Percentiles rank a stretch among this genome's conserved stretches.
These are phyloP conservation scores for Bruguiera parviflora DNA, from an alignment of 345 rosid genomes.

Conservation along the genomic window DNA sequence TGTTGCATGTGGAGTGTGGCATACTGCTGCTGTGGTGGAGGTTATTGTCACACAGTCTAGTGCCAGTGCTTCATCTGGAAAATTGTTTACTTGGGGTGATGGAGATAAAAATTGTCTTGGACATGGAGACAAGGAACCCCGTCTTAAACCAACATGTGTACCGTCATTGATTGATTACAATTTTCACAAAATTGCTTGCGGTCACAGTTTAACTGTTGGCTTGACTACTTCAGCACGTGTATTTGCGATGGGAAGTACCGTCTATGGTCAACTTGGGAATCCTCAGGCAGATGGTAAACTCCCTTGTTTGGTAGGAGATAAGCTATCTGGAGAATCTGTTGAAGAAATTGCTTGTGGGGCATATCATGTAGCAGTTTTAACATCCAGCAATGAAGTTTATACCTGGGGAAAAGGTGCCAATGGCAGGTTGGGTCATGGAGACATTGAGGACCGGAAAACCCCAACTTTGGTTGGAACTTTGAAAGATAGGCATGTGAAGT, in stretches of 20 bases:
- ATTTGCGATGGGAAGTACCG: slow-evolving; percentile 89
- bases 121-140: slow-evolving; percentile 91
- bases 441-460: slow-evolving; percentile 73
- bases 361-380: slow-evolving; percentile 78
- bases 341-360: slow-evolving; percentile 92
- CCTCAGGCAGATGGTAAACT: slow-evolving; percentile 73
- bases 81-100: slow-evolving; percentile 97
- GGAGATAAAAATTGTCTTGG: slow-evolving; percentile 95
- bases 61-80: slow-evolving; percentile 72
- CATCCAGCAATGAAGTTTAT: slow-evolving; percentile 79
- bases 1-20: slow-evolving; percentile 97
- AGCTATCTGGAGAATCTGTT: slow-evolving; percentile 58
- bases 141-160: slow-evolving; percentile 87
- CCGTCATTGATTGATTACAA: slow-evolving; percentile 74
- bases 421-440: slow-evolving; percentile 96
- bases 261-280: slow-evolving; percentile 93
- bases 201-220: slow-evolving; percentile 89
- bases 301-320: slow-evolving; percentile 71
- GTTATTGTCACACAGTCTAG: slow-evolving; percentile 79
- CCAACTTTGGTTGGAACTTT: slow-evolving; percentile 76
- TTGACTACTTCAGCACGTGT: slow-evolving; percentile 74
- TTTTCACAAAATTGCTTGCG: slow-evolving; percentile 83
- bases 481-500: slow-evolving; percentile 84
- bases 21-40: slow-evolving; percentile 94
- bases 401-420: slow-evolving; percentile 99